Percentiles rank a stretch among this genome's conserved stretches.
These are phyloP conservation scores for Sanguinoderma infundibulare DNA, from an alignment of 1,284 basidiomycete species.

Conservation along the genomic window DNA sequence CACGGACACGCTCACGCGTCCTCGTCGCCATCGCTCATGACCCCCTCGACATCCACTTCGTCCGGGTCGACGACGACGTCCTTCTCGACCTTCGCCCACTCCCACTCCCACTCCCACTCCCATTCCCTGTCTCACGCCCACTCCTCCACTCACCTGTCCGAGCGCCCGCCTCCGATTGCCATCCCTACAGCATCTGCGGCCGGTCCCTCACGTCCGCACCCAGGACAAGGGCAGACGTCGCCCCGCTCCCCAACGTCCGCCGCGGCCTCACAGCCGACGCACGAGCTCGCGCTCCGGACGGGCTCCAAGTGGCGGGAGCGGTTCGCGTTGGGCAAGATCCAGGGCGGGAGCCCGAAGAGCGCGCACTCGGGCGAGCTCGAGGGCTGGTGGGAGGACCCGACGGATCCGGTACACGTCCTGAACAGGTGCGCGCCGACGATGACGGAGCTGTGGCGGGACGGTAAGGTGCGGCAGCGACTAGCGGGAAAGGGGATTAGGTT, in stretches of 20 bases:
- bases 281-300: conserved; percentile 63
- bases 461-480: conserved; percentile 60
- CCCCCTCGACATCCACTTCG: conserved; percentile 1
- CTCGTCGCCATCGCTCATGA: not conserved
- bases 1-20: not conserved
- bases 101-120: not conserved
- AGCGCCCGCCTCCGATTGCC: conserved; percentile 11
- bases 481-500: conserved; percentile 66
- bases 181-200: conserved; percentile 13
- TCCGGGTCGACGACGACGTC: conserved; percentile 7
- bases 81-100: conserved; percentile 5
- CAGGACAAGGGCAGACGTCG: conserved; percentile 19
- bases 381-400: conserved; percentile 85
- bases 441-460: conserved; percentile 73
- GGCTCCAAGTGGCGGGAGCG: conserved; percentile 76
- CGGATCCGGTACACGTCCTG: conserved; percentile 75
- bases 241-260: conserved; percentile 34
- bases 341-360: conserved; percentile 69
- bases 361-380: conserved; percentile 69
- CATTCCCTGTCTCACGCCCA: conserved; percentile 6
- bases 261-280: conserved; percentile 14
- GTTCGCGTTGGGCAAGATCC: conserved; percentile 62
- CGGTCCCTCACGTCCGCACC: conserved; percentile 1
- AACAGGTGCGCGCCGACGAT: conserved; percentile 66
- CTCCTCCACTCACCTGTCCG: not conserved